Evolutionary conservation across 2,329 filamentous ascomycete genomes (phyloP), one percentile per base, ranked within the genome.

Genomic region (Colletotrichum costaricense): DNA sequence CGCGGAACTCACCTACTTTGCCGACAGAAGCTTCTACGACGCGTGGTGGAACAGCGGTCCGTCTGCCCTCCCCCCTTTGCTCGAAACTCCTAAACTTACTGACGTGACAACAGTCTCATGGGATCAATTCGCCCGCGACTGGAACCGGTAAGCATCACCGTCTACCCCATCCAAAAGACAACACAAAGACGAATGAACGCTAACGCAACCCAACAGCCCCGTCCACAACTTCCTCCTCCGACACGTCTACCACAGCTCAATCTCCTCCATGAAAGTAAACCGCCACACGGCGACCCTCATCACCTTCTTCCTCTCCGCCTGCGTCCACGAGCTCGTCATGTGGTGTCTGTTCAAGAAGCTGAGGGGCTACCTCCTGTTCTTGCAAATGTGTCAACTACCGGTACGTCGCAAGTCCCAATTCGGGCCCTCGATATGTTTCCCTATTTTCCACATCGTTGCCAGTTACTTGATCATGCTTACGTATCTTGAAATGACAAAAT

Each of bases 271-370:
- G 81, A 91, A 91, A 73, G 86, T 95, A 64, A 90, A 91, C 77
- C 92, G 92, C 79, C 88, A 90, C 76, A 90, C 90, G 5, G 94
- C 94, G 2, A 95, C 93, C 0, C 88, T 95, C 65, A 91, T 94
- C 57, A 95, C 93, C 0, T 95, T 95, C 79, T 87, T 94, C 76
- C 84, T 95, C 22, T 92, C 89, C 8, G 92, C 93, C 0, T 88
- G 92, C 75, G 87, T 94, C 24, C 93, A 95, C 78, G 93, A 95
- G 81, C 84, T 95, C 58, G 88, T 95, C 78, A 95, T 95, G 93
- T 93, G 92, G 85, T 93, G 93, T 76, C 86, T 95, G 42, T 95
- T 95, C 81, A 93, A 92, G 81, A 95, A 94, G 81, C 86, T 95
- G 11, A 85, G 93, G 52, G 93, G 93, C 0, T 95, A 95, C 77